phyloP scores from a whole-genome alignment of 2,329 filamentous ascomycete genomes.

The Aspergillus tanneri region DNA sequence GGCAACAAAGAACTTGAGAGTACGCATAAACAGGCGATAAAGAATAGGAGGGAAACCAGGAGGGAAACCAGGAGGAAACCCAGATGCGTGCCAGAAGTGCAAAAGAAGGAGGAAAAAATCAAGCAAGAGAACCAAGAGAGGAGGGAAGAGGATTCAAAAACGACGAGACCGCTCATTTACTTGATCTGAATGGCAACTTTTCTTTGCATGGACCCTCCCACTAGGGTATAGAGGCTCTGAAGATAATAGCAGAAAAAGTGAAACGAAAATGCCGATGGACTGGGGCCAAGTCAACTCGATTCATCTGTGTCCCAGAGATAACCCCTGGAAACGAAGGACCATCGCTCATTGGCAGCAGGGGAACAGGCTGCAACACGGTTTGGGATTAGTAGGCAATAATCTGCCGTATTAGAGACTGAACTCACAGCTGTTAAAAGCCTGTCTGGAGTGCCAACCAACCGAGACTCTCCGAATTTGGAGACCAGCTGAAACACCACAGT shows the following conservation, averaged over 20 bases:
- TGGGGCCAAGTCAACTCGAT: conserved; percentile 12
- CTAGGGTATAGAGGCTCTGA: conserved; percentile 14
- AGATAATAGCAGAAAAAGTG: conserved; percentile 11
- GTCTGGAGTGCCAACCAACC: conserved; percentile 4
- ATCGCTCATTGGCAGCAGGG: not conserved
- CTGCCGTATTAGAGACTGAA: not conserved
- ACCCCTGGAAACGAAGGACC: conserved; percentile 13
- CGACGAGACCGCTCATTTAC: conserved; percentile 15
- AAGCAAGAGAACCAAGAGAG: no score
- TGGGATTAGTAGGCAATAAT: not conserved
- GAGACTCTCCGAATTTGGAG: not conserved
- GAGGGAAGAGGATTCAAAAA: conserved; percentile 1
- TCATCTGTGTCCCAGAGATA: conserved; percentile 5
- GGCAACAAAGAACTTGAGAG: conserved; percentile 3
- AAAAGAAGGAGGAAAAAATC: not conserved
- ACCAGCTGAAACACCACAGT: conserved; percentile 27
- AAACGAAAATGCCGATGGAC: conserved; percentile 16
- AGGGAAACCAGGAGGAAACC: not conserved
- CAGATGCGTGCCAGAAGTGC: not conserved
- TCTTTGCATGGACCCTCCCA: conserved; percentile 14
- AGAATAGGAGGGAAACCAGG: not conserved
- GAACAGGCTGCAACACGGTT: not conserved
- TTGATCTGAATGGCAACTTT: conserved; percentile 19
- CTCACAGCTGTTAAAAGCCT: no score
- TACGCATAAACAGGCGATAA: no score